Conservation (phyloP, 1,284 basidiomycete species). For the Flammula alnicola region DNA sequence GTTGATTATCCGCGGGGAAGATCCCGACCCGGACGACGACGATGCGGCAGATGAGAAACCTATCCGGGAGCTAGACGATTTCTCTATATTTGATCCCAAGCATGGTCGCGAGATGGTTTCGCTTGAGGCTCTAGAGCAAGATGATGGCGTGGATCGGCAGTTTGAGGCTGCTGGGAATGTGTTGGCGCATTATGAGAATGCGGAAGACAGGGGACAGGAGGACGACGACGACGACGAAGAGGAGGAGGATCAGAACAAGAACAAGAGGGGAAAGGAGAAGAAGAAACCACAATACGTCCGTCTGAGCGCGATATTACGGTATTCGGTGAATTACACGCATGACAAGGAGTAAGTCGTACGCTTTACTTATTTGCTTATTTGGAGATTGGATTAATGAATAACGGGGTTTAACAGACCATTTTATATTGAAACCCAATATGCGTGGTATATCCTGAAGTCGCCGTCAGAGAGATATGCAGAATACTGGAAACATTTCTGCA, state of each 20-base stretch:
- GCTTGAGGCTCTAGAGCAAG: constrained; percentile 39
- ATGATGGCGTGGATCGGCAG: constrained; percentile 39
- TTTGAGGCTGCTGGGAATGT: constrained; percentile 44
- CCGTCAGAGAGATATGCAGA: constrained; percentile 51
- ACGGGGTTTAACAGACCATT: constrained; percentile 48
- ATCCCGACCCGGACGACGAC: constrained; percentile 2
- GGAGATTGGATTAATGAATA: background rate
- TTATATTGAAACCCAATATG: constrained; percentile 61
- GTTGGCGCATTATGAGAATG: constrained; percentile 35
- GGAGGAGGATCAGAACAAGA: constrained; percentile 43
- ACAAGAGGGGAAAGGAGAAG: constrained; percentile 4
- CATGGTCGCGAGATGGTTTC: constrained; percentile 41
- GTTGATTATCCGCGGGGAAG: background rate
- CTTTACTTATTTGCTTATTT: constrained; percentile 4
- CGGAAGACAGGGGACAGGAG: constrained; percentile 45
- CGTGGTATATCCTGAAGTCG: constrained; percentile 60
- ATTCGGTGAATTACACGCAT: constrained; percentile 40
- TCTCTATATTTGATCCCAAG: constrained; percentile 45
- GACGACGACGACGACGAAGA: constrained; percentile 39
- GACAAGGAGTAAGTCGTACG: constrained; percentile 41
- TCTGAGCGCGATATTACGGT: constrained; percentile 39
- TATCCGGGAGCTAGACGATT: constrained; percentile 42
- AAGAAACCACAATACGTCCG: constrained; percentile 32
- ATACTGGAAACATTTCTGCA: constrained; percentile 53
- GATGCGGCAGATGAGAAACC: constrained; percentile 37